Evolutionary conservation across 371 early-diverging fungal genomes (phyloP).

Genomic region (Mucor circinelloides): DNA sequence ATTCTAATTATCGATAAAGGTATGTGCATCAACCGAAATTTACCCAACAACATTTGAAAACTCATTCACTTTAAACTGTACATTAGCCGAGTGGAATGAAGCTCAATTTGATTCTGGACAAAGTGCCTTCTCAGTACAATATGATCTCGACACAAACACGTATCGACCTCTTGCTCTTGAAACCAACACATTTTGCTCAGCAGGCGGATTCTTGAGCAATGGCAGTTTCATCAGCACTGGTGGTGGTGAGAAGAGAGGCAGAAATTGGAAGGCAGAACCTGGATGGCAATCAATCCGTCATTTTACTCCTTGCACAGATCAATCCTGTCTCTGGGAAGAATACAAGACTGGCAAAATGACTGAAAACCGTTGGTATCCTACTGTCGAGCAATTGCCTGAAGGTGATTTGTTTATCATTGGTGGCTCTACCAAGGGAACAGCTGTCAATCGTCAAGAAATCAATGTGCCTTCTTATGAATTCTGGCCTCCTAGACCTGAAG

Average conservation of each 20-base stretch:
- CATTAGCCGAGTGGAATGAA: constrained; percentile 54
- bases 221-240: constrained; percentile 66
- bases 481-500: constrained; percentile 46
- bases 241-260: constrained; percentile 55
- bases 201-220: constrained; percentile 61
- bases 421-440: constrained; percentile 56
- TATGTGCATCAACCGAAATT: background rate
- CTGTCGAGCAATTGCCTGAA: constrained; percentile 63
- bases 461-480: constrained; percentile 54
- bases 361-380: constrained; percentile 67
- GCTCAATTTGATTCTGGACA: constrained; percentile 54
- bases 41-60: background rate
- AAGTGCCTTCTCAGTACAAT: constrained; percentile 59
- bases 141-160: constrained; percentile 51
- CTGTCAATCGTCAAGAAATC: constrained; percentile 55
- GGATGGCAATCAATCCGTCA: constrained; percentile 64
- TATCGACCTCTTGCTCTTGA: constrained; percentile 50
- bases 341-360: constrained; percentile 42
- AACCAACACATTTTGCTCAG: constrained; percentile 70
- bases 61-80: background rate
- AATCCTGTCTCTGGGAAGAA: constrained; percentile 49
- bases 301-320: constrained; percentile 50
- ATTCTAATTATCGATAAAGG: constrained; percentile 54
- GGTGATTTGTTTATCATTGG: constrained; percentile 61
- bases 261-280: constrained; percentile 49